Evolutionary conservation across 2,329 filamentous ascomycete species (phyloP).

Genomic region (Arthrobotrys megalospora): DNA sequence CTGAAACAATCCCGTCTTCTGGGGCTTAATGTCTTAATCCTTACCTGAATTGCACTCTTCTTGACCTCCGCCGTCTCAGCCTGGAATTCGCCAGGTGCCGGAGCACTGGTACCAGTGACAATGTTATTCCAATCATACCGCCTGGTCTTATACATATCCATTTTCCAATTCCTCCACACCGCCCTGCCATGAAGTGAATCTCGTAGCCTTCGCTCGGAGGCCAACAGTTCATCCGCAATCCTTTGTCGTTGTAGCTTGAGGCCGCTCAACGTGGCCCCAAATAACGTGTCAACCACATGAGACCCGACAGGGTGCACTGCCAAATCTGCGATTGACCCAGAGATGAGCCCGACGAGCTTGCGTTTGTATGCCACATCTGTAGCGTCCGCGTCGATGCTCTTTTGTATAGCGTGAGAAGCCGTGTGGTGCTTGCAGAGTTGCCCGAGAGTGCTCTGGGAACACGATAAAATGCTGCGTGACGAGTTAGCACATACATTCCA

Average conservation of each 20-base stretch:
- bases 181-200: slow-evolving; percentile 77
- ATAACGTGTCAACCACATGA: slow-evolving; percentile 78
- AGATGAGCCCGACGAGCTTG: slow-evolving; percentile 76
- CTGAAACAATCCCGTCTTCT: slow-evolving; percentile 64
- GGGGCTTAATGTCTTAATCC: slow-evolving; percentile 65
- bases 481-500: slow-evolving; percentile 67
- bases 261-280: slow-evolving; percentile 75
- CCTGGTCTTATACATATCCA: slow-evolving; percentile 78
- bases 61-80: slow-evolving; percentile 9
- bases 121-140: slow-evolving; percentile 76
- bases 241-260: slow-evolving; percentile 77
- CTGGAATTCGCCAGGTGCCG: slow-evolving; percentile 63
- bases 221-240: slow-evolving; percentile 75
- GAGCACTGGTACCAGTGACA: slow-evolving; percentile 67
- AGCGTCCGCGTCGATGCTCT: slow-evolving; percentile 73
- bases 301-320: slow-evolving; percentile 76
- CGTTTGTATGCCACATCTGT: slow-evolving; percentile 70
- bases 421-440: slow-evolving; percentile 76
- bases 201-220: slow-evolving; percentile 75
- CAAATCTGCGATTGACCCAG: slow-evolving; percentile 74
- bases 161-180: slow-evolving; percentile 81
- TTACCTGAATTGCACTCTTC: slow-evolving; percentile 51
- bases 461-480: slow-evolving; percentile 78
- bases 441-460: slow-evolving; percentile 73
- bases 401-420: slow-evolving; percentile 76